Conservation (phyloP, 176 grass and related monocot species). For the Oryza rufipogon region DNA sequence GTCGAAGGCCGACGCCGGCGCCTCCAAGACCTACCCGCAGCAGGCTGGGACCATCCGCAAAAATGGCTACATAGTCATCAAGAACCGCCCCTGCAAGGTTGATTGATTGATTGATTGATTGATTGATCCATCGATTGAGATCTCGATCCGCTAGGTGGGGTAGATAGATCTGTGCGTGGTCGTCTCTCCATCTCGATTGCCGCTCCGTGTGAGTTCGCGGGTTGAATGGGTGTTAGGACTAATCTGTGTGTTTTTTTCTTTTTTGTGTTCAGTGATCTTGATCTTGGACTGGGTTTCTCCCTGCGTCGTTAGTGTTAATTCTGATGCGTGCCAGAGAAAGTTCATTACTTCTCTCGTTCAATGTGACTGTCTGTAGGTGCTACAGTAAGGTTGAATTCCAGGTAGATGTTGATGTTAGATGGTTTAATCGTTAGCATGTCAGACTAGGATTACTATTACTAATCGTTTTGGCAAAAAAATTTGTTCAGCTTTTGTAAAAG, state of each 20-base stretch:
- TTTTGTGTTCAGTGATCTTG: background rate
- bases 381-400: background rate
- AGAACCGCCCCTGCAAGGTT: constrained; percentile 45
- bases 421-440: background rate
- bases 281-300: too few relatives aligned
- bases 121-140: background rate
- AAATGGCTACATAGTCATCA: constrained; percentile 38
- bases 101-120: too few relatives aligned
- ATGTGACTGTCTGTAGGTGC: background rate
- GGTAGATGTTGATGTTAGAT: background rate
- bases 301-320: background rate
- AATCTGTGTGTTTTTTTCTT: background rate
- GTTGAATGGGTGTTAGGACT: background rate
- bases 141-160: background rate
- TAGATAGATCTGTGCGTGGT: background rate
- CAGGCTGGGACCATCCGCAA: constrained; percentile 45
- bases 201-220: background rate
- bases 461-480: background rate
- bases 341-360: background rate
- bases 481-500: background rate
- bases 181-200: background rate
- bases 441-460: background rate
- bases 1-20: constrained; percentile 43
- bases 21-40: constrained; percentile 50
- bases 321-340: background rate